A percentile compares a stretch with the other conserved stretches of the same genome.
Evolutionary conservation across 495 filamentous ascomycete genomes (phyloP).

Genomic region (Thermothielavioides terrestris): DNA sequence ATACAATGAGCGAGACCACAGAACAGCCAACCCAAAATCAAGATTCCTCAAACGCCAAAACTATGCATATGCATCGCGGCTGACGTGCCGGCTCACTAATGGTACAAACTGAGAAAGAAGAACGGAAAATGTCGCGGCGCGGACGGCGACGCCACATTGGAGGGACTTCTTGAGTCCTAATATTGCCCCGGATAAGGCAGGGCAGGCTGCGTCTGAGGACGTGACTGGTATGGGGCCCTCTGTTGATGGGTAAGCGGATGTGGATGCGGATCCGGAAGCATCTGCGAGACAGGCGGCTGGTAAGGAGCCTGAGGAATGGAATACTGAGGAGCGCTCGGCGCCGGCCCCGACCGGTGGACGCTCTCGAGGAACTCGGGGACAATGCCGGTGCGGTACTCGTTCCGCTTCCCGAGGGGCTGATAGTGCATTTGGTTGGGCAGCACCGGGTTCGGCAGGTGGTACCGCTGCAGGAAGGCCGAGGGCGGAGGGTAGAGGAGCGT

Average conservation of each 20-base stretch:
- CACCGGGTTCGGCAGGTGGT: conserved; percentile 43
- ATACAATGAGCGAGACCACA: neutral
- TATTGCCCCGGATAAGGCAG: conserved; percentile 3
- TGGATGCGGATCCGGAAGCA: conserved; percentile 14
- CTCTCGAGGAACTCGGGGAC: conserved; percentile 56
- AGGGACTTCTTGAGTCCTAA: neutral
- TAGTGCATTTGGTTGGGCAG: conserved; percentile 85
- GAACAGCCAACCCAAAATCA: neutral
- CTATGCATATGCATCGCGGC: conserved; percentile 14
- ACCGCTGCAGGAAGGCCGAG: conserved; percentile 67
- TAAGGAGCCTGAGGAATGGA: neutral
- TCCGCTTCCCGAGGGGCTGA: conserved; percentile 72
- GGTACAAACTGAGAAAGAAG: no score
- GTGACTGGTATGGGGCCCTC: neutral
- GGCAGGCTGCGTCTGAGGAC: neutral
- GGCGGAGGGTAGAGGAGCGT: conserved; percentile 85
- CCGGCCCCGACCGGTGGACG: neutral
- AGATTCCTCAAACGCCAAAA: conserved; percentile 14
- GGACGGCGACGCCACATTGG: neutral
- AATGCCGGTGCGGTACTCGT: conserved; percentile 70
- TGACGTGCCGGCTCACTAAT: no score
- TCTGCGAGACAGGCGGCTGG: conserved; percentile 2
- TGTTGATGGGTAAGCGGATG: conserved; percentile 1
- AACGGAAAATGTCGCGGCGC: no score
- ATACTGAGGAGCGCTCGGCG: neutral